These are phyloP conservation scores for Collybia sordida DNA, from an alignment of 768 basidiomycete genomes.

Conservation along the genomic window DNA sequence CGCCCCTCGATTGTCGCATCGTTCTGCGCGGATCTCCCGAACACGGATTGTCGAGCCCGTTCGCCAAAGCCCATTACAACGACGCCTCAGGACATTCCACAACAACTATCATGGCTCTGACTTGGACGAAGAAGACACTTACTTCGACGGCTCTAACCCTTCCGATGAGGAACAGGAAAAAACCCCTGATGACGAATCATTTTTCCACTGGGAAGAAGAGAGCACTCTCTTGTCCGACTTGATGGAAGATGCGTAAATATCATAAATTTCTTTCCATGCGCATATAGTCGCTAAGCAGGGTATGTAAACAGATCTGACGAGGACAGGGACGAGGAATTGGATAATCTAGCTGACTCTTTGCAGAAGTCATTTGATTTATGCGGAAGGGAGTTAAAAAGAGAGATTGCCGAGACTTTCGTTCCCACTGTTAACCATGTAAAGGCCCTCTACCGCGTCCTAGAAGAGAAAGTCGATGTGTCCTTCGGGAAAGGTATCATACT, in stretches of 20 bases:
- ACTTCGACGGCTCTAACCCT: constrained; percentile 8
- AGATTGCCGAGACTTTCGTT: constrained; percentile 43
- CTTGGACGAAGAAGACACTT: constrained; percentile 13
- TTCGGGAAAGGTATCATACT: constrained; percentile 44
- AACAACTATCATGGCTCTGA: constrained; percentile 7
- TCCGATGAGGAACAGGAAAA: constrained; percentile 13
- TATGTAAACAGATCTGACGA: constrained; percentile 20
- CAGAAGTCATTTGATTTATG: constrained; percentile 40
- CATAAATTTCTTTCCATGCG: constrained; percentile 7
- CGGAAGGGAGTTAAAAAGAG: constrained; percentile 34
- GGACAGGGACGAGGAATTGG: constrained; percentile 28
- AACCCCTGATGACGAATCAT: constrained; percentile 26
- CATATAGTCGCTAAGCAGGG: constrained; percentile 10
- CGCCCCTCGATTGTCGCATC: background rate
- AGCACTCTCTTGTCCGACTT: constrained; percentile 50
- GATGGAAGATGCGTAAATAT: constrained; percentile 40
- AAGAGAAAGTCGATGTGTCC: constrained; percentile 34
- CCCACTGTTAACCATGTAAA: constrained; percentile 50
- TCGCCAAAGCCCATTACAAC: background rate
- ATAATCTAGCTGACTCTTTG: constrained; percentile 37
- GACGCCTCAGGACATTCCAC: background rate
- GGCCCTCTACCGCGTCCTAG: constrained; percentile 33
- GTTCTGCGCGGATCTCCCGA: background rate
- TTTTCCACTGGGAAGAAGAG: constrained; percentile 54
- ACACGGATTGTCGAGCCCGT: constrained; percentile 1